These are phyloP conservation scores for Xylaria scruposa DNA, from an alignment of 495 filamentous ascomycete species.

Conservation along the genomic window DNA sequence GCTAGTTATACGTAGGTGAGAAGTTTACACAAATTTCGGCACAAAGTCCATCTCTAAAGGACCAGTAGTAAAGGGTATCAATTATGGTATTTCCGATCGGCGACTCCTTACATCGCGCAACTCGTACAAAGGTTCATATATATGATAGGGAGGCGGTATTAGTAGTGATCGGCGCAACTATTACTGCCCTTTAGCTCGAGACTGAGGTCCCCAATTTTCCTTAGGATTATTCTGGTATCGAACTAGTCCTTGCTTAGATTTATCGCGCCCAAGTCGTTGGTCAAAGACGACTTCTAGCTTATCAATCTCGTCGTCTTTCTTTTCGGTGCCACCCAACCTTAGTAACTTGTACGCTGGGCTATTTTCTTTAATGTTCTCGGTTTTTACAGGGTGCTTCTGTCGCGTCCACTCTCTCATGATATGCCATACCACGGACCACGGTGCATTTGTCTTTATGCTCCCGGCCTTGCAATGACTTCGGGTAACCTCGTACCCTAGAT, in stretches of 20 bases:
- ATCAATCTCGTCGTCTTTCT: conserved; percentile 40
- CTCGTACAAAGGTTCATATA: conserved; percentile 7
- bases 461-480: conserved; percentile 87
- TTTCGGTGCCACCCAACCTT: conserved; percentile 35
- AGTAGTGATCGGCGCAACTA: too few species aligned
- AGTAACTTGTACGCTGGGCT: conserved; percentile 72
- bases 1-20: background rate
- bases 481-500: conserved; percentile 79
- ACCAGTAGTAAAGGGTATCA: conserved; percentile 26
- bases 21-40: background rate
- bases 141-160: background rate
- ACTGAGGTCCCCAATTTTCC: conserved; percentile 93
- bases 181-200: conserved; percentile 65
- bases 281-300: conserved; percentile 78
- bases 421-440: conserved; percentile 89
- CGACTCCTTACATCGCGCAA: conserved; percentile 9
- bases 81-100: background rate
- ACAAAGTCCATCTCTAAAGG: background rate
- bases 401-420: conserved; percentile 90
- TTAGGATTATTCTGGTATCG: conserved; percentile 88
- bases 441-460: conserved; percentile 89
- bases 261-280: conserved; percentile 74
- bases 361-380: conserved; percentile 67
- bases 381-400: conserved; percentile 76
- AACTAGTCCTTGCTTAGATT: conserved; percentile 66